These are phyloP conservation scores for Gentiana macrophylla DNA, from an alignment of 257 asterid genomes.

Conservation along the genomic window DNA sequence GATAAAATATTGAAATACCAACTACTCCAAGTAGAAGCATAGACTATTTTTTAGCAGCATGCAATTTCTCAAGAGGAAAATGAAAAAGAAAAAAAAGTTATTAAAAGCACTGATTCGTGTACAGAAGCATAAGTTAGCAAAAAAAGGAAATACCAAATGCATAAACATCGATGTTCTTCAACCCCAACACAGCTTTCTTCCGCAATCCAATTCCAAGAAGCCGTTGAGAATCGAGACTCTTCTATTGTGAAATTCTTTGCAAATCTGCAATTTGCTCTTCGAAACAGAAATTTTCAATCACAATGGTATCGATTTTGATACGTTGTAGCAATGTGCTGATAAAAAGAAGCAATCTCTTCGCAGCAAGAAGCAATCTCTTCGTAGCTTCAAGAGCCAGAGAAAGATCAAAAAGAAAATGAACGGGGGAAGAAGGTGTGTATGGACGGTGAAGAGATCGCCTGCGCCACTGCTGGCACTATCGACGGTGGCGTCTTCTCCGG, in stretches of 20 bases:
- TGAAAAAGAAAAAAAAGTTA: neutral
- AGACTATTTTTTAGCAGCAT: too few species aligned
- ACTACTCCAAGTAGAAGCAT: too few species aligned
- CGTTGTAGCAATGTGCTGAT: too few species aligned
- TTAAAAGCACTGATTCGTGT: neutral
- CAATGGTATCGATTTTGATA: too few species aligned
- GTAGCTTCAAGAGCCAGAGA: slow-evolving; percentile 28
- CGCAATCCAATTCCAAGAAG: slow-evolving; percentile 85
- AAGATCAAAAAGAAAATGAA: slow-evolving; percentile 50
- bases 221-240: slow-evolving; percentile 38
- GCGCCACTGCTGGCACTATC: neutral
- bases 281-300: too few species aligned
- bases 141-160: slow-evolving; percentile 49
- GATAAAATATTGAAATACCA: too few species aligned
- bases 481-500: slow-evolving; percentile 40
- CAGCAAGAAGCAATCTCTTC: slow-evolving; percentile 26
- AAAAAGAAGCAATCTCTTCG: slow-evolving; percentile 3
- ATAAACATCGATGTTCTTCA: slow-evolving; percentile 84
- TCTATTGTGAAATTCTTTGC: too few species aligned
- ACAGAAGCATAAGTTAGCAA: neutral
- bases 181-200: slow-evolving; percentile 59
- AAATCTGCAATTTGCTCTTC: too few species aligned
- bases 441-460: neutral
- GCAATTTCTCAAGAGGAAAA: neutral
- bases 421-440: slow-evolving; percentile 32